Base-by-base conservation (phyloP, 2,329 filamentous ascomycete genomes). In the Escovopsis sp. region DNA sequence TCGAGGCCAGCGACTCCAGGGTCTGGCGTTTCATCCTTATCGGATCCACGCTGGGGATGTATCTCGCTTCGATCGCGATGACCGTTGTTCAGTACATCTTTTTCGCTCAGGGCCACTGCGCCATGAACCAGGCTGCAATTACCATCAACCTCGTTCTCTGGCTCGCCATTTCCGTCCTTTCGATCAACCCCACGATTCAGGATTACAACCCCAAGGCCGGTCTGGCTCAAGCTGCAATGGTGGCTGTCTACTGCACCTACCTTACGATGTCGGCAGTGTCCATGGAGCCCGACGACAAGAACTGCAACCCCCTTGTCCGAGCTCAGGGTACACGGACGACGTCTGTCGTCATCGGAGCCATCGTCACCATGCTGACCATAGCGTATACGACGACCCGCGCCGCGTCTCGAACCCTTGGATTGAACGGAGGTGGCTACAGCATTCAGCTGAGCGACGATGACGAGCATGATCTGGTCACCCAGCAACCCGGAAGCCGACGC, bases 331-430 rank as follows among this genome's bases (percentile, higher is more conserved):
- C 89, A 9, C 78, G 91, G 47, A 93, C 84, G 7, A 91, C 87
- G 2, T 94, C 87, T 26, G 79, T 96, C 46, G 77, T 98, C 39
- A 76, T 98, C 49, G 91, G 91, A 46, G 91, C 91, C 28, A 81
- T 98, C 49, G 85, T 94, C 43, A 98, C 91, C 10, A 94, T 98
- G 76, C 72, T 95, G 40, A 96, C 91, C 1, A 85, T 96, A 42
- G 91, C 91, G 7, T 98, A 96, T 65, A 98, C 91, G 5, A 98
- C 91, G 3, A 98, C 91, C 3, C 82, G 91, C 41, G 91, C 91
- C 15, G 91, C 91, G 12, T 96, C 91, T 1, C 88, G 95, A 63
- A 85, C 81, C 47, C 73, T 91, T 6, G 84, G 84, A 4, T 68
- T 89, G 2, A 32, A 32, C 28, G 81, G 82, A 42, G 72, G 73